Evolutionary conservation across 208 protist genomes (phyloP).

Genomic region (Crithidia expoeki): DNA sequence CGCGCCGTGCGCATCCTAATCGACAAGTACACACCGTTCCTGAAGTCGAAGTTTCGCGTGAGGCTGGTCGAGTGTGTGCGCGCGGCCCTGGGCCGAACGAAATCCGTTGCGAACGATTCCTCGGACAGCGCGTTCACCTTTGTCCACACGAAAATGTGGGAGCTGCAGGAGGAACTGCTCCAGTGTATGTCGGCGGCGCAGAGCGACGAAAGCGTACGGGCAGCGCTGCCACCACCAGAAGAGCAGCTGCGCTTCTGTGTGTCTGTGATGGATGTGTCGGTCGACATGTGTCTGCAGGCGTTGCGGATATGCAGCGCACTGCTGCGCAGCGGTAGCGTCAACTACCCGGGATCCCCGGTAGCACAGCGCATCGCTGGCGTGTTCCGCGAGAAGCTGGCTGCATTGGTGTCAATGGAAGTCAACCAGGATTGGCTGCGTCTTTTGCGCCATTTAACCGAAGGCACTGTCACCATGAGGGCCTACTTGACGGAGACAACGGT

Average conservation of each 20-base stretch:
- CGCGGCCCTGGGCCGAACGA: conserved; percentile 1
- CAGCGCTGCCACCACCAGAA: conserved; percentile 46
- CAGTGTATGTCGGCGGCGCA: conserved; percentile 66
- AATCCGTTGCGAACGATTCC: not conserved
- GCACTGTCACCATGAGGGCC: conserved; percentile 57
- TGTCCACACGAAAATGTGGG: conserved; percentile 47
- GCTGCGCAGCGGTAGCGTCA: conserved; percentile 31
- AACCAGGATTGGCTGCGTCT: conserved; percentile 86
- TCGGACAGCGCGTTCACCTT: conserved; percentile 18
- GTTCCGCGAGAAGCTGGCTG: conserved; percentile 40
- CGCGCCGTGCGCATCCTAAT: conserved; percentile 71
- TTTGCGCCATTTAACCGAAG: conserved; percentile 65
- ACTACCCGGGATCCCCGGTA: conserved; percentile 11
- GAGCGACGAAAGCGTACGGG: conserved; percentile 23
- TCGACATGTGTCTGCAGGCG: conserved; percentile 73
- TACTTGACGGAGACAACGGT: conserved; percentile 24
- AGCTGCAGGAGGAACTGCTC: conserved; percentile 81
- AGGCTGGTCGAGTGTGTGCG: conserved; percentile 26
- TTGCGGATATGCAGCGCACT: conserved; percentile 64
- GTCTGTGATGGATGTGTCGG: conserved; percentile 57
- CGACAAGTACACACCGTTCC: conserved; percentile 54
- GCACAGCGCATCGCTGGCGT: conserved; percentile 35
- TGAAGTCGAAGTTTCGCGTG: conserved; percentile 11
- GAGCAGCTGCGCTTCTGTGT: conserved; percentile 76
- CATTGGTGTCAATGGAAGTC: conserved; percentile 50